Conservation (phyloP, 495 filamentous ascomycete species). For the Astrothelium macrocarpum region DNA sequence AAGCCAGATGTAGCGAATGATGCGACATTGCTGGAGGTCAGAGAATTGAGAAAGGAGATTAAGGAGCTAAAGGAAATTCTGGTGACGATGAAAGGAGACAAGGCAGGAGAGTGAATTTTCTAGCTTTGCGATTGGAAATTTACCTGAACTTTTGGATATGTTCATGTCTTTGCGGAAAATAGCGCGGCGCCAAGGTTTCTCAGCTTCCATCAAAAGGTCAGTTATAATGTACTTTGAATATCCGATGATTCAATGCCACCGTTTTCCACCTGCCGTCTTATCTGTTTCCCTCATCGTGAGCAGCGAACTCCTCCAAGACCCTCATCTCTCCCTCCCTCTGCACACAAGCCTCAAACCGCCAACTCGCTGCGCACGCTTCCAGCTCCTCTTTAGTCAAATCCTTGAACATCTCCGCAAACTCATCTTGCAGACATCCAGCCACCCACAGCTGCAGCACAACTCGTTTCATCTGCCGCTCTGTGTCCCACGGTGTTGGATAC, state of each 20-base stretch:
- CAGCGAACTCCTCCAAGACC: slow-evolving; percentile 40
- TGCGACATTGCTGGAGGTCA: slow-evolving; percentile 55
- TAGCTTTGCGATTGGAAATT: background rate
- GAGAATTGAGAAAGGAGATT: slow-evolving; percentile 59
- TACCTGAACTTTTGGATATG: background rate
- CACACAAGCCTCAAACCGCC: slow-evolving; percentile 49
- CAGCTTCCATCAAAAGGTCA: too few species aligned
- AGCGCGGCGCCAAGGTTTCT: background rate
- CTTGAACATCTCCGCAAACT: slow-evolving; percentile 49
- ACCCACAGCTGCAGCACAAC: slow-evolving; percentile 45
- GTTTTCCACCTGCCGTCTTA: too few species aligned
- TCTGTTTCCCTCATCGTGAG: too few species aligned
- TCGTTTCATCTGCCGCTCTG: slow-evolving; percentile 46
- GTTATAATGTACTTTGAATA: too few species aligned
- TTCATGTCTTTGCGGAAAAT: background rate
- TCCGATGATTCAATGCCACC: too few species aligned
- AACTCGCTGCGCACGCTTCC: slow-evolving; percentile 47
- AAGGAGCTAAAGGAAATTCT: slow-evolving; percentile 55
- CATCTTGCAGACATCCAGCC: slow-evolving; percentile 42
- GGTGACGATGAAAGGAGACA: slow-evolving; percentile 30
- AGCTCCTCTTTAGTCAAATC: slow-evolving; percentile 45
- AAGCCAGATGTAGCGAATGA: slow-evolving; percentile 72
- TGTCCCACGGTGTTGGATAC: slow-evolving; percentile 48
- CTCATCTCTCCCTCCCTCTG: slow-evolving; percentile 47
- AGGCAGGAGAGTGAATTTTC: slow-evolving; percentile 13